A percentile compares a stretch with the other conserved stretches of the same genome.
Evolutionary conservation across 192 early-diverging fungal genomes (phyloP).

Genomic region (Borealophlyctis nickersoniae): DNA sequence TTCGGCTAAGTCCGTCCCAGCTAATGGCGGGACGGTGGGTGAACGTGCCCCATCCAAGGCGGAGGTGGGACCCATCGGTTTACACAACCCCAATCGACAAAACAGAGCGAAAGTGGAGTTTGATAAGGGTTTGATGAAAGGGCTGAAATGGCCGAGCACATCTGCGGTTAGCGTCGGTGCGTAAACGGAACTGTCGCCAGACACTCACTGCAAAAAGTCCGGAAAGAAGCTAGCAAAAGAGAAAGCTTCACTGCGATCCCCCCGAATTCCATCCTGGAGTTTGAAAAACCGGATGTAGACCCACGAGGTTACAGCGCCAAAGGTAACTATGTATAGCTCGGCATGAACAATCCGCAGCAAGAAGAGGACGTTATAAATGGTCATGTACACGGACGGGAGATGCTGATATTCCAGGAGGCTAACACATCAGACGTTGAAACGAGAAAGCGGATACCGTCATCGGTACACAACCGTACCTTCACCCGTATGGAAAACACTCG

Average conservation of each 20-base stretch:
- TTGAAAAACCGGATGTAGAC: slow-evolving; percentile 85
- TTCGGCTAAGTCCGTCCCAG: slow-evolving; percentile 38
- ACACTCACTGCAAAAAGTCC: slow-evolving; percentile 66
- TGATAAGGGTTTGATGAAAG: slow-evolving; percentile 62
- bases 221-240: slow-evolving; percentile 89
- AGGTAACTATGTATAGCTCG: slow-evolving; percentile 66
- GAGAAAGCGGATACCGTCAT: slow-evolving; percentile 11
- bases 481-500: slow-evolving; percentile 69
- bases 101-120: slow-evolving; percentile 59
- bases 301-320: slow-evolving; percentile 75
- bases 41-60: background rate
- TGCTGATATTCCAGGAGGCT: slow-evolving; percentile 30
- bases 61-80: slow-evolving; percentile 32
- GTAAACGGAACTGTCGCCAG: slow-evolving; percentile 4
- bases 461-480: slow-evolving; percentile 63
- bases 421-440: no score
- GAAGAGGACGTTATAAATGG: slow-evolving; percentile 40
- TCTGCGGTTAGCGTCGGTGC: background rate
- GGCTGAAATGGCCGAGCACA: no score
- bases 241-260: slow-evolving; percentile 90
- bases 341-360: slow-evolving; percentile 50
- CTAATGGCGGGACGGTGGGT: background rate
- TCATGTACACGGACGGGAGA: slow-evolving; percentile 43
- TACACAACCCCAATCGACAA: slow-evolving; percentile 51
- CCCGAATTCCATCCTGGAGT: slow-evolving; percentile 69